These are phyloP conservation scores for Hypoxylon trugodes DNA, from an alignment of 495 filamentous ascomycete species.

Conservation along the genomic window DNA sequence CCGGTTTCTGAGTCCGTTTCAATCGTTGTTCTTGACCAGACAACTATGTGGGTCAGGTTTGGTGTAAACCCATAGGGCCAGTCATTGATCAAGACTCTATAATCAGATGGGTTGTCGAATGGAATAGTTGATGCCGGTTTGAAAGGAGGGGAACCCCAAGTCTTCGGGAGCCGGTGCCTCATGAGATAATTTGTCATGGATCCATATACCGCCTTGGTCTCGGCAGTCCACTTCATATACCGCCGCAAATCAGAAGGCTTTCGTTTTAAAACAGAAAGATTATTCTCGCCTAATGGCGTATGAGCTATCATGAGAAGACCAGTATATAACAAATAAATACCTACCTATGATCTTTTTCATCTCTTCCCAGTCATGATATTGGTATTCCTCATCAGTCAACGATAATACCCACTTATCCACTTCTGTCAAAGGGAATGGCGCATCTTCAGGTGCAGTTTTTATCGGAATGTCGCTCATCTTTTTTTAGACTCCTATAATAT, in stretches of 20 bases:
- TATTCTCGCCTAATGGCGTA: constrained; percentile 57
- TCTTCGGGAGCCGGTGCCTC: constrained; percentile 67
- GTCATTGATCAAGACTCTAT: constrained; percentile 82
- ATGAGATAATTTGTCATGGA: constrained; percentile 80
- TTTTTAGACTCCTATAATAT: not conserved
- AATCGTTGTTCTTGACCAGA: constrained; percentile 69
- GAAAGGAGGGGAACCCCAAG: constrained; percentile 70
- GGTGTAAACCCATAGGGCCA: constrained; percentile 86
- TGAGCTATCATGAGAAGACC: constrained; percentile 9
- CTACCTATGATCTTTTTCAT: constrained; percentile 71
- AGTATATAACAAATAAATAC: constrained; percentile 14
- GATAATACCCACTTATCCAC: constrained; percentile 70
- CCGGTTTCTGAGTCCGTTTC: constrained; percentile 66
- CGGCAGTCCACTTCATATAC: constrained; percentile 80
- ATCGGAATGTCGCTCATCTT: constrained; percentile 28
- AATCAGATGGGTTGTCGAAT: constrained; percentile 75
- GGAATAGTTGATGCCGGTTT: constrained; percentile 61
- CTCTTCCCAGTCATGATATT: constrained; percentile 74
- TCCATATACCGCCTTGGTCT: constrained; percentile 76
- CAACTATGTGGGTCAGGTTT: constrained; percentile 76
- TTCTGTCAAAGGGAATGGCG: constrained; percentile 71
- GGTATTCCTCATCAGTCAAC: constrained; percentile 75
- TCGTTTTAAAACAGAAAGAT: constrained; percentile 78
- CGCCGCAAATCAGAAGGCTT: constrained; percentile 83
- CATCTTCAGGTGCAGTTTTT: constrained; percentile 39